Base-by-base conservation (phyloP, 306 rosid species). In the Pachyrhizus erosus region DNA sequence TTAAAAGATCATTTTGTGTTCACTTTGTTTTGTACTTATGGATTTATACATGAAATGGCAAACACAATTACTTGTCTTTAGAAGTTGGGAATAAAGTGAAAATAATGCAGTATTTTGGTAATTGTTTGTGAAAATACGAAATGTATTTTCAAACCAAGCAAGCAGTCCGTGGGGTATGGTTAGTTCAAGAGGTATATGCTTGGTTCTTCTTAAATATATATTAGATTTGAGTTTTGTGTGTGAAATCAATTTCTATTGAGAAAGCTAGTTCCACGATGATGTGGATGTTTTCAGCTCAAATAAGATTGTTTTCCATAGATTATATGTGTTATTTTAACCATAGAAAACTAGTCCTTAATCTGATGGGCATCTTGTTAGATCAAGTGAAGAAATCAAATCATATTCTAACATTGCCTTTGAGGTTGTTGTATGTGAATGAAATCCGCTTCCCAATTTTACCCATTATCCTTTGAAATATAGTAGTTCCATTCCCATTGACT, bases 391-490 rank as follows among this genome's bases (percentile, higher is more conserved):
- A 8, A 79, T 42, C 55, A 62, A 7, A 79, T 42, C 55, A 62
- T 51, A 5, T 45, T 61, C 67, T 61, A 8, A 54, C 45, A 39
- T 69, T 69, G 77, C 62, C 80, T n/a, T 48, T 17, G 86, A 46
- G 71, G 57, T 70, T 64, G 74, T 72, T 70, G 20, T 31, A 4
- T 62, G 83, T 17, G 70, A 64, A 64, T 29, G 64, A 26, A 21
- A 31, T 37, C 34, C 81, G 29, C 40, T 84, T 77, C 55, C 17
- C 14, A 40, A 7, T 31, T 66, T 26, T 39, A 6, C 9, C 12
- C 73, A 13, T 54, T 80, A 62, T 51, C 49, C 78, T 76, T 67
- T 77, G 74, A 76, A 66, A 26, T 75, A 58, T 21, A 69, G 70
- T 18, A 12, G 54, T 76, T 14, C 58, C 5, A 12, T 51, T 77